Evolutionary conservation across 2,329 filamentous ascomycete species (phyloP).

Genomic region (Ascosphaera apis): DNA sequence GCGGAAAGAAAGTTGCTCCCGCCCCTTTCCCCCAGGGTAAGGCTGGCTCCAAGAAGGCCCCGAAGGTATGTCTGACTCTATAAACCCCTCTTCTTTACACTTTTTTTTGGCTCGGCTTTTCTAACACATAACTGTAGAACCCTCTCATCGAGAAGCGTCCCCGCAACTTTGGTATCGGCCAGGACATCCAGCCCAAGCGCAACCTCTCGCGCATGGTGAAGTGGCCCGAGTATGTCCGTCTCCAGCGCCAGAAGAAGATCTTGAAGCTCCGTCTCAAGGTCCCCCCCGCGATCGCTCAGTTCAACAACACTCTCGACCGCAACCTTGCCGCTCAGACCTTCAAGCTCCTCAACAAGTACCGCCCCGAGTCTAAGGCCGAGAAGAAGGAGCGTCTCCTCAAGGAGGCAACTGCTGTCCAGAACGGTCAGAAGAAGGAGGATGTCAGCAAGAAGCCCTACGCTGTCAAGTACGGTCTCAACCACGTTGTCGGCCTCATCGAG

Average conservation of each 20-base stretch:
- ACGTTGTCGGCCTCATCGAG: conserved; percentile 91
- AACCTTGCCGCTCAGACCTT: conserved; percentile 92
- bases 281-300: conserved; percentile 88
- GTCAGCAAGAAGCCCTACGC: conserved; percentile 99
- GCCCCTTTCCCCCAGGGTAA: conserved; percentile 92
- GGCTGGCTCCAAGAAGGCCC: conserved; percentile 79
- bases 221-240: conserved; percentile 98
- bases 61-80: conserved; percentile 54
- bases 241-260: conserved; percentile 89
- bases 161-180: conserved; percentile 95
- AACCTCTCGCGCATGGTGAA: conserved; percentile 97
- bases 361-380: conserved; percentile 94
- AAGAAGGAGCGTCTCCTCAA: conserved; percentile 99
- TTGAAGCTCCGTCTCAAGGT: conserved; percentile 98
- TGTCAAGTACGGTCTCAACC: conserved; percentile 99
- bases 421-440: conserved; percentile 99
- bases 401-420: conserved; percentile 91
- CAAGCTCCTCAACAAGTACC: conserved; percentile 99
- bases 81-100: background rate
- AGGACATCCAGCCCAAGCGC: conserved; percentile 91
- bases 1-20: conserved; percentile 90
- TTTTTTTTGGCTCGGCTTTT: background rate
- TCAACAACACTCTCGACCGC: conserved; percentile 89
- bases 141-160: conserved; percentile 96
- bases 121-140: conserved; percentile 40